Conservation (phyloP, 352 stramenopile species). For the Aphanomyces astaci region DNA sequence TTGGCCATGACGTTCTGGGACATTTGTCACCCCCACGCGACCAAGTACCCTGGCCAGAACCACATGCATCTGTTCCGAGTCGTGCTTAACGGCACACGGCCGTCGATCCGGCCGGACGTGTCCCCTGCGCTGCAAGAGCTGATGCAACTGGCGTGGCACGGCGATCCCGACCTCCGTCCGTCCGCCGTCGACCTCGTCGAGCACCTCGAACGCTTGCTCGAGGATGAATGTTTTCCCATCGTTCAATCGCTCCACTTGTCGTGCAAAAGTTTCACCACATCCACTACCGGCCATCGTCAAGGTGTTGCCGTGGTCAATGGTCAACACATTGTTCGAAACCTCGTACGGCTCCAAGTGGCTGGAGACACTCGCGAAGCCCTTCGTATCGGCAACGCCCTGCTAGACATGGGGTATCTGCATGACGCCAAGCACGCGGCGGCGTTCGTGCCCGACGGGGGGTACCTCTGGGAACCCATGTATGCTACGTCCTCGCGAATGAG, state of each 20-base stretch:
- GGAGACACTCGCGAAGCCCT: constrained; percentile 24
- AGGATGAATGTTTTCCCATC: not conserved
- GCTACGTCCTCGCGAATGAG: not conserved
- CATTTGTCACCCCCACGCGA: constrained; percentile 41
- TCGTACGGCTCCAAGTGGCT: not conserved
- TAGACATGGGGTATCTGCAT: constrained; percentile 33
- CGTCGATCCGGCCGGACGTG: constrained; percentile 35
- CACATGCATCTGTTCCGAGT: constrained; percentile 46
- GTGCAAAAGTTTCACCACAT: not conserved
- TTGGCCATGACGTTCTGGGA: constrained; percentile 74
- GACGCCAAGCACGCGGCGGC: constrained; percentile 29
- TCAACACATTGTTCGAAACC: not conserved
- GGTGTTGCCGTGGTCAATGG: not conserved
- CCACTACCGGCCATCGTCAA: not conserved
- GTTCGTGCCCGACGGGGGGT: constrained; percentile 26
- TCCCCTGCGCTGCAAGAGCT: constrained; percentile 47
- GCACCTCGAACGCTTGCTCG: constrained; percentile 30
- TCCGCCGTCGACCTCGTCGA: constrained; percentile 40
- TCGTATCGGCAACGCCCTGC: constrained; percentile 34
- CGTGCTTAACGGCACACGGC: constrained; percentile 39
- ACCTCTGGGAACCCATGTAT: not conserved
- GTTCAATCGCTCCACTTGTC: not conserved
- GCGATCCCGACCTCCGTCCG: constrained; percentile 40
- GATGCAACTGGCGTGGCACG: constrained; percentile 47
- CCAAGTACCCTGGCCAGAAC: constrained; percentile 44